Evolutionary conservation across 176 grass and related monocot genomes (phyloP), one percentile per base, ranked within the genome.

Genomic region (Stipa capillata): DNA sequence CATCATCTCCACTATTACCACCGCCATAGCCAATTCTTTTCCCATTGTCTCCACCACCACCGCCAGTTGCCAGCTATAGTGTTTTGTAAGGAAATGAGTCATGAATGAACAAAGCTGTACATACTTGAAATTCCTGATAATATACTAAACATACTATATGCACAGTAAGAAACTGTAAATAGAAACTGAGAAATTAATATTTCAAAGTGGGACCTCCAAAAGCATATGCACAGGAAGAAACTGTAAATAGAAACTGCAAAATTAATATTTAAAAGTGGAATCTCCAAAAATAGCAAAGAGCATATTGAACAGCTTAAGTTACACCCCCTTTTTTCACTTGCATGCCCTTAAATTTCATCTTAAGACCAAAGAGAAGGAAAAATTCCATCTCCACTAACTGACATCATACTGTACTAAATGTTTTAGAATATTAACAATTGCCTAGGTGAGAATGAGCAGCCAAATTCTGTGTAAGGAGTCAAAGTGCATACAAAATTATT

Each of bases 1-100:
- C 87, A 56, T 93, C 90, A 83, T 92, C 90, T 50, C 87, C 90
- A 40, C 90, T 85, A 63, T 93, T 88, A 56, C 91, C 91, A 9
- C 91, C 87, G 45, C 91, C 91, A 78, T 87, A 85, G 24, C 81
- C 64, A 82, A 86, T 93, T 69, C 78, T 82, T 70, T 90, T 93
- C 16, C 91, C 87, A 58, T 90, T 93, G 51, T 90, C 87, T 51
- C 91, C 91, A 79, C 91, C 84, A 36, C 91, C 87, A 73, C 91
- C 87, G 59, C 91, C 91, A 56, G 80, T 82, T 79, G 87, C 87
- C 77, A 64, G 25, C 91, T 93, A 41, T 40, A 53, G 47, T n/a
- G 9, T 60, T 76, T 60, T 76, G 73, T 54, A 79, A 57, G 11
- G 63, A 78, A 62, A 54, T 36, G 12, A 79, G 20, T 37, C 11